Percentiles rank a stretch among this genome's conserved stretches.
phyloP scores from a whole-genome alignment of 129 eudicot species.

The Rutidosis leptorrhynchoides region DNA sequence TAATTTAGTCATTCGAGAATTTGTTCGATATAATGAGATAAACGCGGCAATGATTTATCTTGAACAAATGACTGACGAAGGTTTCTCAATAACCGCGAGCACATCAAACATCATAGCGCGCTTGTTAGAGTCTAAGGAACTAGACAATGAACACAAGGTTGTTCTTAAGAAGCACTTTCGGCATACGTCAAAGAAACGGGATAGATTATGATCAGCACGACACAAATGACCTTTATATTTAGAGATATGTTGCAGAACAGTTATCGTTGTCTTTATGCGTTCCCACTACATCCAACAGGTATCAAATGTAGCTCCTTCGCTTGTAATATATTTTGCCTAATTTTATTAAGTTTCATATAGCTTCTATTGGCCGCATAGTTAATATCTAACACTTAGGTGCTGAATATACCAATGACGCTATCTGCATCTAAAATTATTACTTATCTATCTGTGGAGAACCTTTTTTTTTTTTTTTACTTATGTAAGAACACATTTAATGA shows the following conservation, averaged over 20 bases:
- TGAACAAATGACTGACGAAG: slow-evolving; percentile 27
- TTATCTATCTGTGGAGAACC: too few species aligned
- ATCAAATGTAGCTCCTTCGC: background rate
- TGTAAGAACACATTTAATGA: background rate
- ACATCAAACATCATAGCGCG: slow-evolving; percentile 11
- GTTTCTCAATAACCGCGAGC: slow-evolving; percentile 21
- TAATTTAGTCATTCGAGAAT: slow-evolving; percentile 31
- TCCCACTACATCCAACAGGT: background rate
- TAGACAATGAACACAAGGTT: slow-evolving; percentile 16
- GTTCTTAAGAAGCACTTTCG: slow-evolving; percentile 17
- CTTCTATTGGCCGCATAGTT: background rate
- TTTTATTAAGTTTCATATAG: background rate
- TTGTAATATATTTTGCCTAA: too few species aligned
- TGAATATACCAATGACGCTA: background rate
- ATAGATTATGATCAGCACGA: background rate
- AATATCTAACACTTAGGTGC: background rate
- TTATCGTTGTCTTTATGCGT: background rate
- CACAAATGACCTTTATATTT: background rate
- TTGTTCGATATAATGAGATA: slow-evolving; percentile 21
- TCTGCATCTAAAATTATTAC: too few species aligned
- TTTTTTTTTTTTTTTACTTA: too few species aligned
- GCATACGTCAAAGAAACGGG: background rate
- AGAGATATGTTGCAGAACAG: background rate
- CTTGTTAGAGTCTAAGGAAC: slow-evolving; percentile 7
- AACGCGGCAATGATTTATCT: slow-evolving; percentile 19